A percentile compares a stretch with the other conserved stretches of the same genome.
phyloP scores from a whole-genome alignment of 1,284 basidiomycete species.

The Apiotrichum porosum region DNA sequence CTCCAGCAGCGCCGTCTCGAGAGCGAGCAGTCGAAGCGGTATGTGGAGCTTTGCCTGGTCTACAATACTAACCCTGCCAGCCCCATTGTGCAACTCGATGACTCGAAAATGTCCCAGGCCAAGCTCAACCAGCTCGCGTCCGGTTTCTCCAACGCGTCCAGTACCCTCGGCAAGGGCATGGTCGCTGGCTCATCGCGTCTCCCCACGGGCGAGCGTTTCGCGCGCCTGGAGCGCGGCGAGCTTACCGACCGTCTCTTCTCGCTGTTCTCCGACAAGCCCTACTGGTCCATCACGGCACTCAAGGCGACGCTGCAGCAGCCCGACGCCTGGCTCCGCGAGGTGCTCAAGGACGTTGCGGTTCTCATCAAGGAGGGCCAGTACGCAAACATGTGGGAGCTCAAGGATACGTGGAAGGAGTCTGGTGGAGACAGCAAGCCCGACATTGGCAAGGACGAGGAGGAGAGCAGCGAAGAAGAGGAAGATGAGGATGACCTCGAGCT shows the following conservation, averaged over 20 bases:
- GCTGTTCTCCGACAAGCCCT: slow-evolving; percentile 70
- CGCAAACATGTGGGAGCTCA: slow-evolving; percentile 49
- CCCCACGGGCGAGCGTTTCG: slow-evolving; percentile 65
- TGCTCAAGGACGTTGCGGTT: slow-evolving; percentile 72
- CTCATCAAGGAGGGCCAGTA: slow-evolving; percentile 71
- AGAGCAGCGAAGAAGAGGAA: slow-evolving; percentile 14
- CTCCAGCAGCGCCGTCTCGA: slow-evolving; percentile 47
- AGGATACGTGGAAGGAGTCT: slow-evolving; percentile 26
- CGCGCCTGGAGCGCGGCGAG: slow-evolving; percentile 78
- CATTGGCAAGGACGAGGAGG: slow-evolving; percentile 6
- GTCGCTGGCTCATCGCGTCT: slow-evolving; percentile 19
- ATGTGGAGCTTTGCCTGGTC: neutral
- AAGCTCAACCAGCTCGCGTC: slow-evolving; percentile 39
- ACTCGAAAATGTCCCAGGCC: slow-evolving; percentile 32
- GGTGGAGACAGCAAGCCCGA: slow-evolving; percentile 5
- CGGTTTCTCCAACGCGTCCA: slow-evolving; percentile 34
- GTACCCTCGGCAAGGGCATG: slow-evolving; percentile 35
- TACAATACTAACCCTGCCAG: too few species aligned
- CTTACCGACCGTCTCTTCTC: slow-evolving; percentile 79
- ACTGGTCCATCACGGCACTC: slow-evolving; percentile 77
- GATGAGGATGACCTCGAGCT: slow-evolving; percentile 27
- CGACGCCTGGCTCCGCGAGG: slow-evolving; percentile 83
- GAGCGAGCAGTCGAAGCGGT: slow-evolving; percentile 48
- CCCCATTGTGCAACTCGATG: slow-evolving; percentile 49
- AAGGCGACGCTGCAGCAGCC: slow-evolving; percentile 83